Conservation (phyloP, 2,329 filamentous ascomycete genomes). For the Zasmidium cellare region DNA sequence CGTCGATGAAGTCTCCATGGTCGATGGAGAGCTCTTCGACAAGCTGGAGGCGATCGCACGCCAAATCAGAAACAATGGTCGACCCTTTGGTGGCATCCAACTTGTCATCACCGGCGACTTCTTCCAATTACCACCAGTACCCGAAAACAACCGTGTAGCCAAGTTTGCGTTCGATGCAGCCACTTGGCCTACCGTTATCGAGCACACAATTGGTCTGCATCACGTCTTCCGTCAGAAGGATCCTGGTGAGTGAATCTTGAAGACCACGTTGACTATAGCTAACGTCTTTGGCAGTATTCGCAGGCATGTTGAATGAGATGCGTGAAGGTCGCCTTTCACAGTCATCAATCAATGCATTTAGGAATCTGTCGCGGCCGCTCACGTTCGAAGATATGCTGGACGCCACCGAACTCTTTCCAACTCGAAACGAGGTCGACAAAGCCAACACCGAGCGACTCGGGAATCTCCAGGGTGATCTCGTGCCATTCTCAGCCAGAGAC, state of each 20-base stretch:
- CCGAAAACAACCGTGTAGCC: slow-evolving; percentile 69
- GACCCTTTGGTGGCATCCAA: slow-evolving; percentile 94
- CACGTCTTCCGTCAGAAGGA: slow-evolving; percentile 97
- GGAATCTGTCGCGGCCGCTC: slow-evolving; percentile 68
- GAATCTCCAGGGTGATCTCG: slow-evolving; percentile 66
- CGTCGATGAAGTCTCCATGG: slow-evolving; percentile 97
- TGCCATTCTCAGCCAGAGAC: slow-evolving; percentile 73
- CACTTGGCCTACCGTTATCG: slow-evolving; percentile 89
- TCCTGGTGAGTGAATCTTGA: slow-evolving; percentile 50
- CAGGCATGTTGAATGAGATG: slow-evolving; percentile 97
- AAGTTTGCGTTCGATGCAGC: slow-evolving; percentile 93
- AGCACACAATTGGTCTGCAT: slow-evolving; percentile 92
- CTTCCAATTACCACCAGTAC: slow-evolving; percentile 93
- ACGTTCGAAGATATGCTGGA: slow-evolving; percentile 72
- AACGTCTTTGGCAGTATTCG: slow-evolving; percentile 63
- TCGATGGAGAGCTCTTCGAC: slow-evolving; percentile 94
- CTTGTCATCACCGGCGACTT: slow-evolving; percentile 96
- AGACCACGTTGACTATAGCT: slow-evolving; percentile 12
- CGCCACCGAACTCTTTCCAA: slow-evolving; percentile 92
- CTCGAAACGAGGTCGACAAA: slow-evolving; percentile 81
- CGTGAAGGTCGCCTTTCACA: slow-evolving; percentile 77
- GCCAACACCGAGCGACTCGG: slow-evolving; percentile 77
- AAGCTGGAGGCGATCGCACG: slow-evolving; percentile 89
- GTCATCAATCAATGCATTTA: slow-evolving; percentile 76
- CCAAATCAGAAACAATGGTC: slow-evolving; percentile 81